Base-by-base conservation (phyloP, 2,329 filamentous ascomycete species). In the Helotiales sp. region DNA sequence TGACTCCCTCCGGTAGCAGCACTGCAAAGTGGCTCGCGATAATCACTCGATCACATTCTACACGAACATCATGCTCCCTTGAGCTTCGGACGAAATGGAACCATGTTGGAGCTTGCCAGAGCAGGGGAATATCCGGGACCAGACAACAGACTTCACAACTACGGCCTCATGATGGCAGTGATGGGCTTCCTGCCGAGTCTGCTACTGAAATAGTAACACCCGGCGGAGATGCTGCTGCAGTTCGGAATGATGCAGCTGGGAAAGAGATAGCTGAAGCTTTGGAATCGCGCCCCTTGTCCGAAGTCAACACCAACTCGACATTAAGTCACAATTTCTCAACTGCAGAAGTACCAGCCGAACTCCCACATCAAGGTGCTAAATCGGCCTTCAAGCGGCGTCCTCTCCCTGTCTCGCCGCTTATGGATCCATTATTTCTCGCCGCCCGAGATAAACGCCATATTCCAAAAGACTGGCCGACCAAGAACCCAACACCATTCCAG, bases 401-500 rank as follows among this genome's bases (percentile, higher is more conserved):
- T 10, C 78, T 86, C 0, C 84, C 83, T 6, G 66, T 85, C 0
- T 83, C 84, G 10, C 83, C 83, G 0, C 65, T 84, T 6, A 80
- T 86, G 76, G 81, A 85, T 65, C 79, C 82, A 0, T 63, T 77
- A 58, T 77, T 78, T n/a, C 65, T 80, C 1, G 72, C 75, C 17
- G 77, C 79, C 34, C 75, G 77, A 64, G 65, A 76, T 22, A 78
- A 78, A 61, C 52, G 70, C 32, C 54, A 60, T 15, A 32, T 26
- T n/a, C 61, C 71, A 2, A 77, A 76, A 65, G 40, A 59, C n/a
- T 43, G 79, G 61, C 73, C 75, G 15, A 72, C 79, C 68, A 82
- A 77, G 50, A 82, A 82, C 65, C 73, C 76, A 0, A 78, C 79
- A 66, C 40, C 75, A 52, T 76, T 92, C 67, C 86, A 89, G 73